These are phyloP conservation scores for Lactarius indigo DNA, from an alignment of 768 basidiomycete species.

Conservation along the genomic window DNA sequence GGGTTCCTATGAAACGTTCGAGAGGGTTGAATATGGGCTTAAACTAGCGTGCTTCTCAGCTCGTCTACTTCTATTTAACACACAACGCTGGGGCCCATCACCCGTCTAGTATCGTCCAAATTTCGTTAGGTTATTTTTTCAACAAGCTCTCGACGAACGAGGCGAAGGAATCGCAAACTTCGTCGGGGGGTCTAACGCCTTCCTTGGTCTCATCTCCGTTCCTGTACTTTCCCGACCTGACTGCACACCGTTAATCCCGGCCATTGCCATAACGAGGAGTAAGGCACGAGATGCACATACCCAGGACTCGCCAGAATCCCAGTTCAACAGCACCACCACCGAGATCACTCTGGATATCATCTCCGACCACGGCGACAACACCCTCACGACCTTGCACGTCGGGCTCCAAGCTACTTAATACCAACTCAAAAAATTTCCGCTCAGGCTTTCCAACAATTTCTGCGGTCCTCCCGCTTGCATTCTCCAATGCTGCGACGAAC, in stretches of 20 bases:
- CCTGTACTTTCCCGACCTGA: conserved; percentile 69
- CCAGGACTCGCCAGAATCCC: conserved; percentile 59
- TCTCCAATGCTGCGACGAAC: conserved; percentile 61
- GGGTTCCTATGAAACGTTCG: conserved; percentile 61
- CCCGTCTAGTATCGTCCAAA: conserved; percentile 12
- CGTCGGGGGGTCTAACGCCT: conserved; percentile 45
- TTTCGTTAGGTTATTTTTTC: neutral
- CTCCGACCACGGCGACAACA: conserved; percentile 56
- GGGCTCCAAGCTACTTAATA: conserved; percentile 42
- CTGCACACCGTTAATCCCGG: conserved; percentile 33
- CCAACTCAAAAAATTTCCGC: conserved; percentile 54
- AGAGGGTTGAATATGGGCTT: conserved; percentile 61
- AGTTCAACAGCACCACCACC: conserved; percentile 59
- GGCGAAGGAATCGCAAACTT: conserved; percentile 51
- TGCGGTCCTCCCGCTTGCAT: conserved; percentile 46
- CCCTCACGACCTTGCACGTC: conserved; percentile 28
- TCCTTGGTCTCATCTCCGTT: conserved; percentile 48
- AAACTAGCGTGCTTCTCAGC: conserved; percentile 15
- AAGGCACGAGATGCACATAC: conserved; percentile 36
- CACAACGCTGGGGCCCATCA: conserved; percentile 5
- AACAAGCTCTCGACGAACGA: conserved; percentile 50
- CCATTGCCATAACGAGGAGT: conserved; percentile 1
- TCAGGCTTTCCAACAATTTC: conserved; percentile 64
- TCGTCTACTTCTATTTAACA: conserved; percentile 3
- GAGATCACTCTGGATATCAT: conserved; percentile 63